Base-by-base conservation (phyloP, 108 stramenopile genomes). In the Nitzschia putrida region DNA sequence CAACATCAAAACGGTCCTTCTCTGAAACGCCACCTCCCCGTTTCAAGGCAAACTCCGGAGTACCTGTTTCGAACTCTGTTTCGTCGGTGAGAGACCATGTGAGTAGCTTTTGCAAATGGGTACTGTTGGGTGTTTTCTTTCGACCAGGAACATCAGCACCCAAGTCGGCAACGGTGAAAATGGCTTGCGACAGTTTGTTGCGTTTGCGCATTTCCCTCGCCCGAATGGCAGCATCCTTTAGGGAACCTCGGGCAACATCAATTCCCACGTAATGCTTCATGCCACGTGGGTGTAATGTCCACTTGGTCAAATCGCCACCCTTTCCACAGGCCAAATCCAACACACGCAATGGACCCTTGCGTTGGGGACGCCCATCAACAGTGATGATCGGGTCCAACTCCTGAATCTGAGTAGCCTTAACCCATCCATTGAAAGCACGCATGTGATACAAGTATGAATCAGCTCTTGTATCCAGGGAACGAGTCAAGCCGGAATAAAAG, bases 321-420 rank as follows among this genome's bases (percentile, higher is more conserved):
- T 99, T 99, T 4, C 99, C 99, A 71, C 97, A 98, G 8, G 97
- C 99, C 63, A 98, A 78, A 71, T 99, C 99, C 57, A 99, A 75
- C 3, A 99, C 89, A 12, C 88, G 73, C 8, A 96, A 74, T 3
- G 83, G 89, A 23, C 78, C 60, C 42, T 51, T 72, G 64, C 52
- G 63, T 89, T 76, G 54, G 83, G 71, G 52, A 82, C 79, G 59
- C 68, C 77, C 69, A 4, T 39, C 52, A 6, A 38, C 49, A 3
- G 18, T 16, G 23, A 64, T 64, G n/a, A 24, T 40, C 5, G 79
- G 69, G 68, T 94, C 81, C 44, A 90, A 76, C 57, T 91, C 88
- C 64, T 80, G 75, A 63, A 97, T 96, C 71, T 96, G 92, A 39
- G 87, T 93, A 16, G 94, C 85, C 80, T 99, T 99, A 41, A 99